Base-by-base conservation (phyloP, 2,329 filamentous ascomycete genomes). In the Tolypocladium amazonense region DNA sequence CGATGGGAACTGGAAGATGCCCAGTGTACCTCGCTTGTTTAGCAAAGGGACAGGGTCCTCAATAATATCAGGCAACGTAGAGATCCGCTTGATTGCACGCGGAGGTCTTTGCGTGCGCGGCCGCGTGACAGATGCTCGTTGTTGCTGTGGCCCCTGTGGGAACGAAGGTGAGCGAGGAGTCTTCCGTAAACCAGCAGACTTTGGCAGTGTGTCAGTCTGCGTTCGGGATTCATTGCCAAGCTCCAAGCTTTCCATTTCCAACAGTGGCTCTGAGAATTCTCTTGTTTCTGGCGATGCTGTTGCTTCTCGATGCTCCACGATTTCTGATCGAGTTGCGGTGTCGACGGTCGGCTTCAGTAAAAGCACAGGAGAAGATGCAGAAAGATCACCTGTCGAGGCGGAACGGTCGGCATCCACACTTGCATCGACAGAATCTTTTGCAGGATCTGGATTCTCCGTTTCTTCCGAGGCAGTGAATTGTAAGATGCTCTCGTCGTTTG, bases 1-100 rank as follows among this genome's bases (percentile, higher is more conserved):
- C 82, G 83, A 87, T 2, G 85, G 83, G 64, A 87, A 87, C 65
- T 85, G 82, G 73, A 86, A 88, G 65, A 87, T 82, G 6, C 84
- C 85, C 23, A 87, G 76, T 14, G 83, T 86, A 15, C 78, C 82
- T 50, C 79, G 76, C 70, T 81, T 83, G 67, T 85, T 75, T 5
- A 79, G 79, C 5, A 87, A 73, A 41, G 83, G 84, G 66, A 81
- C 73, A 4, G 85, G 85, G 63, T 78, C 85, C 68, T 87, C 85
- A 39, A 85, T 67, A 61, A 87, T 87, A 67, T 87, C 85, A 18
- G 85, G 83, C 6, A 88, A 77, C 54, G 79, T 68, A 9, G 83
- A 85, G n/a, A 85, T 72, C 50, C 83, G 80, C 70, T 75, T 83
- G 67, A 73, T 82, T 59, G 76, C 79, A 52, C 84, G 76, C 18